Base-by-base conservation (phyloP, 164 flowering plant species). In the Vitis riparia region DNA sequence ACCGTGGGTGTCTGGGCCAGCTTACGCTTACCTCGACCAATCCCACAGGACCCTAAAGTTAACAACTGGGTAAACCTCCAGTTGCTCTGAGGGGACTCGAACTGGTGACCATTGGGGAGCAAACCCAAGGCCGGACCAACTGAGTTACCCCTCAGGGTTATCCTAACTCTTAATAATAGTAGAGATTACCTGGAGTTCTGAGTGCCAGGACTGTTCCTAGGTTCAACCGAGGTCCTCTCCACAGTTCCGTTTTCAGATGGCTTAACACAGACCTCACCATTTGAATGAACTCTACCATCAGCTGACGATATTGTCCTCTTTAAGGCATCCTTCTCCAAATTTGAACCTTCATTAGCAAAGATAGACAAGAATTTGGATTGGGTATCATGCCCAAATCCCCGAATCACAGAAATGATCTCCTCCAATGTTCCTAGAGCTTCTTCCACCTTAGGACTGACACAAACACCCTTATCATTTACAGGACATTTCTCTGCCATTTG, bases 341-440 rank as follows among this genome's bases (percentile, higher is more conserved):
- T 62, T 23, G 32, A 19, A 16, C 69, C 66, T 58, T 71, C 80
- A 59, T 48, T 50, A 11, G 51, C 37, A 51, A 79, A 57, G 19
- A 57, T 69, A 51, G 72, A 70, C 8, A 59, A 15, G 68, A 70
- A 68, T 59, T 59, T 68, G 32, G 63, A 55, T 71, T 77, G 72
- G 29, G 63, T n/a, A 68, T 59, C 53, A 47, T 70, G 17, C 59
- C 80, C 78, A 72, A 69, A 56, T 63, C 75, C 76, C 19, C 84
- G 73, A 50, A 87, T 78, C 57, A 82, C 55, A 32, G 73, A 73
- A 73, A 94, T 92, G 59, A 74, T 89, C 76, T 77, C 79, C 30
- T 90, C 88, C 62, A 92, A 68, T 59, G 89, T 83, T 53, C 75
- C 79, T 30, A 94, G 69, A 77, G 98, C 98, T 57, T 77, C 75